These are phyloP conservation scores for Ustilago vetiveriae DNA, from an alignment of 1,284 basidiomycete genomes.

Conservation along the genomic window DNA sequence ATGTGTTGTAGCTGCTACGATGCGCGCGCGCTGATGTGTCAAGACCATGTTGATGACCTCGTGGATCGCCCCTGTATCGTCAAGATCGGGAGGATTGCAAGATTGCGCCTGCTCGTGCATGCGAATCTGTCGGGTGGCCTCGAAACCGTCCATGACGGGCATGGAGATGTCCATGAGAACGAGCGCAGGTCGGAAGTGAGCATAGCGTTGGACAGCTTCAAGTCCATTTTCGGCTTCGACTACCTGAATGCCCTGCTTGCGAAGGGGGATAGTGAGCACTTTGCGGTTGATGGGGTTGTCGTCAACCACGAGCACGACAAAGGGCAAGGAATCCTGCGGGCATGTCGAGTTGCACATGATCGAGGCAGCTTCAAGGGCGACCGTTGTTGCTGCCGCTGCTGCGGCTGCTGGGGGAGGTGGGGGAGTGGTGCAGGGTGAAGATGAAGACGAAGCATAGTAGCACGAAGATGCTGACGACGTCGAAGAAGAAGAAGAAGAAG, in stretches of 20 bases:
- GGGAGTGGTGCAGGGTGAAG: slow-evolving; percentile 24
- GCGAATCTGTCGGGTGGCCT: slow-evolving; percentile 52
- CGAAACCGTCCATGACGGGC: slow-evolving; percentile 60
- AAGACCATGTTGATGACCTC: slow-evolving; percentile 32
- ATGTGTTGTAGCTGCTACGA: slow-evolving; percentile 55
- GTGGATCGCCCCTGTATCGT: slow-evolving; percentile 3
- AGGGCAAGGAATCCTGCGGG: slow-evolving; percentile 22
- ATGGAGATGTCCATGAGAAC: slow-evolving; percentile 63
- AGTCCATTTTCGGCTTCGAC: slow-evolving; percentile 52
- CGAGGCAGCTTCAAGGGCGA: slow-evolving; percentile 10
- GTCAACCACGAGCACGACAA: slow-evolving; percentile 57
- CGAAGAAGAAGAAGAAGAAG: slow-evolving; percentile 9
- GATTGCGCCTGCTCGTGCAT: slow-evolving; percentile 24
- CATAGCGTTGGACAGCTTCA: slow-evolving; percentile 50
- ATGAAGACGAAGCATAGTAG: slow-evolving; percentile 19
- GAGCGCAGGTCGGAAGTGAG: slow-evolving; percentile 29
- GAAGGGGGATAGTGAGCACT: slow-evolving; percentile 49
- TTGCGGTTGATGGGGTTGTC: slow-evolving; percentile 62
- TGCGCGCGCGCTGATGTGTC: slow-evolving; percentile 35
- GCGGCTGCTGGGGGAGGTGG: slow-evolving; percentile 6
- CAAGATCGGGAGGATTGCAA: slow-evolving; percentile 9
- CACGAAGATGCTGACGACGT: slow-evolving; percentile 23
- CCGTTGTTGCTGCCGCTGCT: slow-evolving; percentile 4
- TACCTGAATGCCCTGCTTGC: slow-evolving; percentile 43
- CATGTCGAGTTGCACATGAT: slow-evolving; percentile 14